Percentiles rank a stretch among this genome's conserved stretches.
phyloP scores from a whole-genome alignment of 2,329 filamentous ascomycete genomes.

The Aureobasidium sp. region DNA sequence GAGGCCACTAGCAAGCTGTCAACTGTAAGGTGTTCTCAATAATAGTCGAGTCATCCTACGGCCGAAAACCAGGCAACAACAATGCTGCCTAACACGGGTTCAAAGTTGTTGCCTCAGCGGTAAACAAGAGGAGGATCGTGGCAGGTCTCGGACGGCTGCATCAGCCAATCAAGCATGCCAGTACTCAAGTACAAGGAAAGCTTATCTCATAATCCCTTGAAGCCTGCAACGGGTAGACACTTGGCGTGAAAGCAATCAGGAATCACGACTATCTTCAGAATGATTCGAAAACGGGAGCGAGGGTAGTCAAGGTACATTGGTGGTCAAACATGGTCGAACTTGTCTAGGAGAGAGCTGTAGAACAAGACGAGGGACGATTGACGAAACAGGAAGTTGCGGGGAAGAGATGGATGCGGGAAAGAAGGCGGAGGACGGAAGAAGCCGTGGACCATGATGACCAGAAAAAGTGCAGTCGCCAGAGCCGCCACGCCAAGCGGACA shows the following conservation, averaged over 20 bases:
- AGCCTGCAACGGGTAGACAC: not conserved
- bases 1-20: not conserved
- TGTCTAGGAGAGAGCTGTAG: not conserved
- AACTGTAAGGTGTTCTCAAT: not conserved
- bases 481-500: conserved; percentile 6
- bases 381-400: not conserved
- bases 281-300: not conserved
- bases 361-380: not conserved
- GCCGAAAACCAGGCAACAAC: not conserved
- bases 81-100: too few species aligned
- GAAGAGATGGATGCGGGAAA: not conserved
- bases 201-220: not conserved
- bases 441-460: not conserved
- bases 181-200: not conserved
- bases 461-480: conserved; percentile 7
- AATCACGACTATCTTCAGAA: too few species aligned
- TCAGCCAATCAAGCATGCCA: not conserved
- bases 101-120: not conserved
- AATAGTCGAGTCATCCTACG: not conserved
- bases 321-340: not conserved
- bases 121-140: not conserved
- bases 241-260: not conserved
- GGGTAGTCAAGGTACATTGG: too few species aligned
- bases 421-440: not conserved
- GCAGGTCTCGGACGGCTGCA: not conserved